Conservation (phyloP, 495 filamentous ascomycete species). For the Talaromyces ruber region DNA sequence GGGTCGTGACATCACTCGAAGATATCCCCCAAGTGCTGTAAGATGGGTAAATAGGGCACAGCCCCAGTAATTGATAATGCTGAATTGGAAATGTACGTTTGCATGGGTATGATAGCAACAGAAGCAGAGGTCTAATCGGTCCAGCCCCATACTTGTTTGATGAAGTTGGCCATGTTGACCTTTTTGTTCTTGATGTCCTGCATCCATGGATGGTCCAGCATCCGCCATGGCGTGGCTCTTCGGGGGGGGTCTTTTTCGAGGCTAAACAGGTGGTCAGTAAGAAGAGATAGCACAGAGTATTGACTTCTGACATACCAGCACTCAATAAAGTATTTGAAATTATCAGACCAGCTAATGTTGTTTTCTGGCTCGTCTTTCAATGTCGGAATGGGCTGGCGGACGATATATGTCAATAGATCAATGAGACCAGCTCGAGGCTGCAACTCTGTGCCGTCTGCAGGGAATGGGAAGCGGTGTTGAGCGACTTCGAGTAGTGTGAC, state of each 20-base stretch:
- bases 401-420: slow-evolving; percentile 93
- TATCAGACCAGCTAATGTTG: slow-evolving; percentile 84
- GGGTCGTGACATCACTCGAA: not conserved
- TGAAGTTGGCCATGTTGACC: slow-evolving; percentile 92
- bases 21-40: too few relatives aligned
- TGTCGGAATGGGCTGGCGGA: slow-evolving; percentile 90
- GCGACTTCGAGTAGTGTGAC: slow-evolving; percentile 96
- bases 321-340: slow-evolving; percentile 98
- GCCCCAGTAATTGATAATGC: not conserved
- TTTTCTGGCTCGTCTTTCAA: slow-evolving; percentile 83
- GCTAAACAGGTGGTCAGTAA: too few relatives aligned
- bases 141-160: slow-evolving; percentile 95
- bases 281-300: too few relatives aligned
- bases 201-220: slow-evolving; percentile 99
- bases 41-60: not conserved
- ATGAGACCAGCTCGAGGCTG: slow-evolving; percentile 80
- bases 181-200: slow-evolving; percentile 89
- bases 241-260: slow-evolving; percentile 86
- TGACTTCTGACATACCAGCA: slow-evolving; percentile 80
- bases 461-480: slow-evolving; percentile 96
- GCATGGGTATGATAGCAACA: not conserved
- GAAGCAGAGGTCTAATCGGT: slow-evolving; percentile 32
- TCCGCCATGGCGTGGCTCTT: slow-evolving; percentile 91
- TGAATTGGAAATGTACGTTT: not conserved
- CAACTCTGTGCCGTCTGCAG: slow-evolving; percentile 90